phyloP scores from a whole-genome alignment of 2,329 filamentous ascomycete species.

The Rhinocladiella similis region DNA sequence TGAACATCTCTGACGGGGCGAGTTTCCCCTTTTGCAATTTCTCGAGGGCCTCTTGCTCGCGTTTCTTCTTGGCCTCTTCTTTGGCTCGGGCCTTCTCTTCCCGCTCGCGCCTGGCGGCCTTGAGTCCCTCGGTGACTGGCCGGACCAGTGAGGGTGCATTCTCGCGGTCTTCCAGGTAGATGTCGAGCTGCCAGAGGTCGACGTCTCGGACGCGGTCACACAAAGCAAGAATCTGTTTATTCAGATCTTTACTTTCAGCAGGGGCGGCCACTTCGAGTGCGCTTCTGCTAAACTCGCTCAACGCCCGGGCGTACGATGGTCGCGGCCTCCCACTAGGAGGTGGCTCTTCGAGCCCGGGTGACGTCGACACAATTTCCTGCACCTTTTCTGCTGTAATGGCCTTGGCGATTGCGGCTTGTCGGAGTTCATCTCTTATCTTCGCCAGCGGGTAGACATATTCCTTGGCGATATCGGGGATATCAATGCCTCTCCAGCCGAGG shows the following conservation, averaged over 20 bases:
- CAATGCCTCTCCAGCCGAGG: constrained; percentile 66
- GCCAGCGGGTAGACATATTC: constrained; percentile 62
- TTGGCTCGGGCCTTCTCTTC: constrained; percentile 50
- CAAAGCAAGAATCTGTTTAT: constrained; percentile 72
- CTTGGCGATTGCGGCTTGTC: constrained; percentile 54
- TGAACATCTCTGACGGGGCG: constrained; percentile 60
- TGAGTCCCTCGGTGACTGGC: constrained; percentile 61
- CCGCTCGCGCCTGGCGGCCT: constrained; percentile 56
- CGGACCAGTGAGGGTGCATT: constrained; percentile 70
- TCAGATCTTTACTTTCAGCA: constrained; percentile 49
- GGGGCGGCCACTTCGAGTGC: constrained; percentile 51
- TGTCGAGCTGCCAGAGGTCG: constrained; percentile 76
- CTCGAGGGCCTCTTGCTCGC: constrained; percentile 53
- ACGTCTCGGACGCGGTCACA: constrained; percentile 80
- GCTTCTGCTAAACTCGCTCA: constrained; percentile 28
- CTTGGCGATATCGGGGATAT: constrained; percentile 60
- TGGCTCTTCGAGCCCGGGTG: constrained; percentile 28
- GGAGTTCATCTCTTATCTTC: constrained; percentile 57
- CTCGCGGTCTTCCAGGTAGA: constrained; percentile 83
- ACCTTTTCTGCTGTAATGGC: constrained; percentile 42
- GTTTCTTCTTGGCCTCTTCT: constrained; percentile 59
- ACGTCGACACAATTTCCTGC: constrained; percentile 39
- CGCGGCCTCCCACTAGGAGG: constrained; percentile 20
- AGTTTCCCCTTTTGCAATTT: constrained; percentile 58
- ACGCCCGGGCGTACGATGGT: constrained; percentile 27